Base-by-base conservation (phyloP, 352 stramenopile genomes). In the Phytophthora pini region DNA sequence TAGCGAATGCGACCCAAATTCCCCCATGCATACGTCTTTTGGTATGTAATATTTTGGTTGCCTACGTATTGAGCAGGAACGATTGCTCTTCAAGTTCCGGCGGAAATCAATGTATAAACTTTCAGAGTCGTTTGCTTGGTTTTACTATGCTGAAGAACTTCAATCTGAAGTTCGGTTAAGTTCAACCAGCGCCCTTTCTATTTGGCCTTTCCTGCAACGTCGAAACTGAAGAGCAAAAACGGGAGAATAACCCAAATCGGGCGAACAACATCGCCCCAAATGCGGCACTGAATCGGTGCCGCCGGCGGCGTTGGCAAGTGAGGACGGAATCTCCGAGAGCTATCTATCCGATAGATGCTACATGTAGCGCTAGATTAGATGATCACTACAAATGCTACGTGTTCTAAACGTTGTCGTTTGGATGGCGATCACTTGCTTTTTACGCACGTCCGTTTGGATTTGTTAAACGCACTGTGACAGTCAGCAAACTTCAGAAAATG, bases 151-250 rank as follows among this genome's bases (percentile, higher is more conserved):
- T 8, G 7, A 32, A 41, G 17, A 57, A 59, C 57, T 65, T 65
- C 57, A 65, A 59, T 59, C 40, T 65, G 52, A 59, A 59, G 52
- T 59, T 49, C 44, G 56, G 60, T 66, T 43, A 77, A 79, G 57
- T 79, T 79, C 71, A 76, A 76, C 41, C 49, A 39, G 27, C n/a
- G 63, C 44, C 48, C 44, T 53, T 53, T 64, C 48, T 52, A 36
- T 22, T 20, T 15, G 64, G 38, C 54, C 44, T 54, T 54, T 64
- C 48, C 46, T 47, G 50, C 22, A 57, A 9, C 47, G 29, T 20
- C 8, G 24, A 71, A 77, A 65, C 69, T 77, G 69, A 77, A 77
- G 69, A 56, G 41, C 55, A 56, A 53, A 65, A 41, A 55, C 34
- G 11, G 50, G 27, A 49, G 43, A 50, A 56, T 24, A 20, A 34